A percentile compares a stretch with the other conserved stretches of the same genome.
phyloP scores from a whole-genome alignment of 2,329 filamentous ascomycete genomes.

The Calonectria hawksworthii region DNA sequence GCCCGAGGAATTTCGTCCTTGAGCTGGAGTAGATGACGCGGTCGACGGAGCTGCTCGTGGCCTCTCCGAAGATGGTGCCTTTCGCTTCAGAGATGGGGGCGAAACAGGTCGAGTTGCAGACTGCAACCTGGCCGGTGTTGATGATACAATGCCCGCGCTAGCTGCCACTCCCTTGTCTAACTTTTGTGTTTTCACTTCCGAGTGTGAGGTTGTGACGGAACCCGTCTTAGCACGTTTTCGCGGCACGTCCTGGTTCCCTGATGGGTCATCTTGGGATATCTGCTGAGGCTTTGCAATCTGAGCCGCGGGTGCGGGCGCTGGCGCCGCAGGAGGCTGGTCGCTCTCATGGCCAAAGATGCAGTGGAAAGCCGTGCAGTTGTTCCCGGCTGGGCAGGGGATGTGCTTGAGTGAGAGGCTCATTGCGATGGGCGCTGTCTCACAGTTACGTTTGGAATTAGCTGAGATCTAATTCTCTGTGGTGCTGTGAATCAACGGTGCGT shows the following conservation, averaged over 20 bases:
- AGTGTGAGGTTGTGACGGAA: conserved; percentile 26
- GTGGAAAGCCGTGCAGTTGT: conserved; percentile 62
- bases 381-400: conserved; percentile 65
- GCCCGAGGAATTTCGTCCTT: conserved; percentile 19
- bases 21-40: conserved; percentile 19
- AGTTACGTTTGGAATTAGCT: neutral
- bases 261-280: conserved; percentile 17
- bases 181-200: conserved; percentile 24
- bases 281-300: conserved; percentile 7
- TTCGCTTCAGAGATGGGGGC: conserved; percentile 51
- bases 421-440: conserved; percentile 10
- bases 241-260: conserved; percentile 45
- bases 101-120: conserved; percentile 50
- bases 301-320: conserved; percentile 15
- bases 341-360: conserved; percentile 64
- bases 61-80: conserved; percentile 24
- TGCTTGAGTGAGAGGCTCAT: conserved; percentile 62
- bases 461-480: neutral
- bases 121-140: conserved; percentile 26
- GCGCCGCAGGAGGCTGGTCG: conserved; percentile 45
- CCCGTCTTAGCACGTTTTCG: conserved; percentile 50
- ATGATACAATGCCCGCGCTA: conserved; percentile 2
- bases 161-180: conserved; percentile 4
- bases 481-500: neutral
- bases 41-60: conserved; percentile 19